Conservation (phyloP, 768 basidiomycete species). For the Dentipellis fragilis region DNA sequence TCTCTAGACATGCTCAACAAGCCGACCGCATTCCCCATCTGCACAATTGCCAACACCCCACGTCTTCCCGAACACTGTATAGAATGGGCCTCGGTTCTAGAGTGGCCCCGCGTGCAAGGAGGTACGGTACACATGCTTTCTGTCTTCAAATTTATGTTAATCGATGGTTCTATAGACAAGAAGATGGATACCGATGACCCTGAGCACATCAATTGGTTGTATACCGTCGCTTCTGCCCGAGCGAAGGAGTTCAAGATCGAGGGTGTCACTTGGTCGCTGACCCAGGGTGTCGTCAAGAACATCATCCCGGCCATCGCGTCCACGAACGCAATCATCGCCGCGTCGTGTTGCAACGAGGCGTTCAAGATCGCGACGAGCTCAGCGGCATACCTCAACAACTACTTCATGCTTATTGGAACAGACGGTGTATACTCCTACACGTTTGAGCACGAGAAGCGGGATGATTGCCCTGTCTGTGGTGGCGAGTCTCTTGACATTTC, state of each 20-base stretch:
- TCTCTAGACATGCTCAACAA: conserved; percentile 98
- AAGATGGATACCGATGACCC: conserved; percentile 97
- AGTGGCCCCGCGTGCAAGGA: conserved; percentile 92
- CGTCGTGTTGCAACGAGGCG: conserved; percentile 97
- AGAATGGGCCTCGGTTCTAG: conserved; percentile 97
- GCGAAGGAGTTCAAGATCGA: conserved; percentile 95
- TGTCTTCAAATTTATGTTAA: background rate
- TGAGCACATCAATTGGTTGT: conserved; percentile 93
- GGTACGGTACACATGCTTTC: conserved; percentile 34
- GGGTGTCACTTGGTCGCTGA: conserved; percentile 95
- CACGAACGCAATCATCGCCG: conserved; percentile 97
- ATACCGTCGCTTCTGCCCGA: conserved; percentile 65
- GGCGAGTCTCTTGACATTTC: conserved; percentile 74
- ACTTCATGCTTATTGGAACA: conserved; percentile 97
- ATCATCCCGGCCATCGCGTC: conserved; percentile 99
- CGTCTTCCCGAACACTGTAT: conserved; percentile 98
- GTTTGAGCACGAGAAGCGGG: conserved; percentile 87
- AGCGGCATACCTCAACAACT: conserved; percentile 91
- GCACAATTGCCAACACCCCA: conserved; percentile 98
- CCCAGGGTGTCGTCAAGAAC: conserved; percentile 98
- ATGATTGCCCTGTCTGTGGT: conserved; percentile 95
- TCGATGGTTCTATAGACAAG: conserved; percentile 50
- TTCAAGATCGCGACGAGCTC: conserved; percentile 97
- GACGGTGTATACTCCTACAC: conserved; percentile 96
- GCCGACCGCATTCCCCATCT: conserved; percentile 93